Evolutionary conservation across 768 basidiomycete genomes (phyloP), one percentile per base, ranked within the genome.

Genomic region (Leccinum sublutescens): DNA sequence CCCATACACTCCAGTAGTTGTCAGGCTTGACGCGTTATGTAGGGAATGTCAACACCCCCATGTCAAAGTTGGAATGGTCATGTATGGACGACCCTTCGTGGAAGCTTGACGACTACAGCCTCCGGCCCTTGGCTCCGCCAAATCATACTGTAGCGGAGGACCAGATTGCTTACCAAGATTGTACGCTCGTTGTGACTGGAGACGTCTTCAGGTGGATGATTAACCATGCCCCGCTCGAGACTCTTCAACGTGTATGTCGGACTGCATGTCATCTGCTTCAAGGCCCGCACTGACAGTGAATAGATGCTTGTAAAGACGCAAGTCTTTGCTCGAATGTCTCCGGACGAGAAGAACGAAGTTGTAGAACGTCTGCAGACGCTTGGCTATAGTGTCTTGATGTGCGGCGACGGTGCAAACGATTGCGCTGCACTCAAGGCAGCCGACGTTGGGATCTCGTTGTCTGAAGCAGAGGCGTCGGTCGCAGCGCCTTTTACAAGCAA

Each of bases 131-230:
- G 47, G 67, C 82, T 3, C 86, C 91, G 7, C 87, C 83, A n/a
- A 85, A 87, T 57, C 85, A 87, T 64, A 83, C 83, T 1, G 79
- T 88, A 15, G 91, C 93, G 55, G 77, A 78, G 2, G 88, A 86
- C 40, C 89, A 91, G 58, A 79, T 87, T 27, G 83, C 86, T 29
- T 85, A 87, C 65, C 88, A 89, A 60, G 96, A 98, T 68, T 99
- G 94, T 69, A 86, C 93, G 2, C 81, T 99, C 19, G 95, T 90
- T 6, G 78, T 98, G 33, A 95, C 94, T 5, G 97, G 97, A 12
- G 95, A 98, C 67, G 87, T 96, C 34, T 99, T 99, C 78, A 84
- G 92, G 49, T 99, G 97, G 97, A 94, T 99, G 87, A 84, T 98
- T 67, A 95, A 95, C 69, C 85, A 93, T 74, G 95, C 93, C 0